A percentile compares a stretch with the other conserved stretches of the same genome.
These are phyloP conservation scores for Aureobasidium subglaciale DNA, from an alignment of 2,329 filamentous ascomycete species.

Conservation along the genomic window DNA sequence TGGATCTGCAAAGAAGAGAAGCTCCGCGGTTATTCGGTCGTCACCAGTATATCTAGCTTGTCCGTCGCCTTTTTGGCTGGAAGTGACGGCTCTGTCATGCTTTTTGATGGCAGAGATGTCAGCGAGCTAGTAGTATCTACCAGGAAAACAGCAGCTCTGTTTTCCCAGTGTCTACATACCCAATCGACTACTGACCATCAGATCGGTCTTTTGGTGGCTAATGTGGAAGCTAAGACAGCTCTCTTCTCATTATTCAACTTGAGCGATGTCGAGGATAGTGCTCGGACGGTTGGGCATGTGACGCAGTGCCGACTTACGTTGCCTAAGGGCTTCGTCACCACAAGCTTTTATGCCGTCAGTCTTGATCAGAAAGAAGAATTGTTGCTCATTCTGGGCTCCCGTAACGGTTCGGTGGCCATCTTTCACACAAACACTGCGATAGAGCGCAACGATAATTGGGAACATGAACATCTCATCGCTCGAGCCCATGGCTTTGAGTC, in stretches of 20 bases:
- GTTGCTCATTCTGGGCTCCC: constrained; percentile 44
- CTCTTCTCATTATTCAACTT: background rate
- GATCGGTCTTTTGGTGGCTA: constrained; percentile 31
- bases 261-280: background rate
- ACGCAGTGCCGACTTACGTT: constrained; percentile 15
- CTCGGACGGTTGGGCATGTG: background rate
- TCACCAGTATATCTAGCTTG: constrained; percentile 31
- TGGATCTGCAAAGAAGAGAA: constrained; percentile 30
- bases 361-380: background rate
- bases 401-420: constrained; percentile 47
- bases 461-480: constrained; percentile 17
- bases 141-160: constrained; percentile 38
- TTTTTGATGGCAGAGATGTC: constrained; percentile 26
- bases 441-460: background rate
- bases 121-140: constrained; percentile 24
- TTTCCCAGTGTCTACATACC: constrained; percentile 19
- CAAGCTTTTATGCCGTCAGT: constrained; percentile 35
- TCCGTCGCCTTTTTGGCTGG: constrained; percentile 41
- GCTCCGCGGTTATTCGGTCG: constrained; percentile 43
- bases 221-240: constrained; percentile 31
- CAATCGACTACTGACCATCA: background rate
- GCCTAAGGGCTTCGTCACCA: constrained; percentile 44
- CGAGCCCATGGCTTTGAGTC: constrained; percentile 50
- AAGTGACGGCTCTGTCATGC: constrained; percentile 36
- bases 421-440: constrained; percentile 14